Base-by-base conservation (phyloP, 2,329 filamentous ascomycete genomes). In the Aspergillus intermedius region DNA sequence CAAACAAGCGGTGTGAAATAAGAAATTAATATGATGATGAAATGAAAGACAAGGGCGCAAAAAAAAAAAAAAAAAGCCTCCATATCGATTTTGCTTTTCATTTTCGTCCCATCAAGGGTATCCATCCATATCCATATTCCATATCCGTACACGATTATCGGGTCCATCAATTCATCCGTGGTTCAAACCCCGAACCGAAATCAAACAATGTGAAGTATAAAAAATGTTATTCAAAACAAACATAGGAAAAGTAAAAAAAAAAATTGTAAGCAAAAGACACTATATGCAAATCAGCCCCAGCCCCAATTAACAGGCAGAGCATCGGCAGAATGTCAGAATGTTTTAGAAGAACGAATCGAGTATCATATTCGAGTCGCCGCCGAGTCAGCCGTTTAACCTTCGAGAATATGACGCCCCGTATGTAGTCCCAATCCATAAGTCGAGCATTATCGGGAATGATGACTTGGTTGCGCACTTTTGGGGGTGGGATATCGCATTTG, bases 201-300 rank as follows among this genome's bases (percentile, higher is more conserved):
- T 22, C 3, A 22, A 22, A 22, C 5, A 5, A 22, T 22, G 37
- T 17, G n/a, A n/a, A n/a, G n/a, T n/a, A n/a, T n/a, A n/a, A n/a
- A 15, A 39, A 37, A 28, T 42, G 22, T 30, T 12, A 46, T 48
- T 13, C 32, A 10, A 44, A 19, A 46, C 28, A 42, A 32, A 15
- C 15, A 21, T 44, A 40, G 44, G 42, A 45, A 42, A 45, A 44
- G 30, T 43, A 21, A 50, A 46, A 40, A 39, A 49, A 48, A 34
- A 9, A 32, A 34, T 42, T 21, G 25, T 34, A 15, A 41, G 21
- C 21, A 22, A 22, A 22, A 40, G 15, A 17, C 42, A 22, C 42
- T 23, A 45, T 45, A 41, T 43, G 39, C 15, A 46, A 8, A 9
- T 45, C 25, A 30, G 12, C 25, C n/a, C 4, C 30, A 45, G 22